Evolutionary conservation across 768 basidiomycete genomes (phyloP).

Genomic region (Boletus sp.): DNA sequence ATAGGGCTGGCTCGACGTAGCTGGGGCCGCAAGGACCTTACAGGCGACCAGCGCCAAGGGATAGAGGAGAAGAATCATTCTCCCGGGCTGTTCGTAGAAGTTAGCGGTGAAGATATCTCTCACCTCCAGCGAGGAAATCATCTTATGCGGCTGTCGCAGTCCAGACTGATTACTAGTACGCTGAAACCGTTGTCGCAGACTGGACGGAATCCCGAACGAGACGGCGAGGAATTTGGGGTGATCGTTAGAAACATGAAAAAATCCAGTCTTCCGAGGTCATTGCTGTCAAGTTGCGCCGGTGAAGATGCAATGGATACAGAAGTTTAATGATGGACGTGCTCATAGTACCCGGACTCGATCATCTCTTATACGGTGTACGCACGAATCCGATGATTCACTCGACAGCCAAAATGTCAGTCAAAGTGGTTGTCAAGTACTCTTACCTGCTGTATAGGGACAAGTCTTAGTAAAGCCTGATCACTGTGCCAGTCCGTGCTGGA

Average conservation of each 20-base stretch:
- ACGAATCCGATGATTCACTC: background rate
- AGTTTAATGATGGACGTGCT: too few relatives aligned
- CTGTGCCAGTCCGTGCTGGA: background rate
- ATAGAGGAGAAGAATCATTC: conserved; percentile 9
- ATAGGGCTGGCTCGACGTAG: conserved; percentile 3
- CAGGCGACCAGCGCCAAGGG: conserved; percentile 19
- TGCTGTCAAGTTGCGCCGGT: background rate
- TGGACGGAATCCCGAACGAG: background rate
- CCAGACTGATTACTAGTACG: background rate
- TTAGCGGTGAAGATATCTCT: background rate
- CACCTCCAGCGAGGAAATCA: background rate
- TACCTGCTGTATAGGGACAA: background rate
- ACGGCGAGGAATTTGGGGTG: background rate
- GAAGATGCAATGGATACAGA: background rate
- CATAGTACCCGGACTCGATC: too few relatives aligned
- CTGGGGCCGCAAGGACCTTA: conserved; percentile 9
- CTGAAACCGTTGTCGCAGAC: conserved; percentile 7
- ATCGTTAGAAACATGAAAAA: background rate
- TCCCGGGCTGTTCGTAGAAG: background rate
- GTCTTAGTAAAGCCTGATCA: too few relatives aligned
- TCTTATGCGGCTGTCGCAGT: conserved; percentile 1
- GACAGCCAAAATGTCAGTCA: background rate
- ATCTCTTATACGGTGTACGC: background rate
- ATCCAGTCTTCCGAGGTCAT: background rate
- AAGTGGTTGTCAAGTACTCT: background rate